phyloP scores from a whole-genome alignment of 179 eudicot species.

The Corrigiola litoralis region DNA sequence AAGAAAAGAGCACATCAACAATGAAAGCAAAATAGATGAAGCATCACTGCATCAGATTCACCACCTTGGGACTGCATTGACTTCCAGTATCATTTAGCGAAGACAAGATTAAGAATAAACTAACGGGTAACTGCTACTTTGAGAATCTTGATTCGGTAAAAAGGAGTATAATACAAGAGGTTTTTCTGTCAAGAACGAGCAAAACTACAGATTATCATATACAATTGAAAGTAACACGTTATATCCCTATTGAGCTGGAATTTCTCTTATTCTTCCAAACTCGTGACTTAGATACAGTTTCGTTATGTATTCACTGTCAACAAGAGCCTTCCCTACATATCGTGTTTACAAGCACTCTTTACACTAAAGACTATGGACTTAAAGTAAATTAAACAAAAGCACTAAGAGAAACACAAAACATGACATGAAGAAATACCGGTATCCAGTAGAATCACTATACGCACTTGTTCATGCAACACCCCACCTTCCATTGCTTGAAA shows the following conservation, averaged over 20 bases:
- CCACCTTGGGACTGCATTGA: too few relatives aligned
- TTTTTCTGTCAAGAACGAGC: background rate
- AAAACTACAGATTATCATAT: constrained; percentile 5
- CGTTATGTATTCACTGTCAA: constrained; percentile 20
- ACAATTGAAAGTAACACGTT: constrained; percentile 13
- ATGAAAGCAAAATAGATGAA: background rate
- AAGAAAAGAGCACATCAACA: background rate
- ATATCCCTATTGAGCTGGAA: background rate
- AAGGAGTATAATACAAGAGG: background rate
- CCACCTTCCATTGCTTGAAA: too few relatives aligned
- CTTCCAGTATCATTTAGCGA: too few relatives aligned
- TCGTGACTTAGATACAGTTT: constrained; percentile 24
- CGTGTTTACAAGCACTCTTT: constrained; percentile 22
- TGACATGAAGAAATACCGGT: background rate
- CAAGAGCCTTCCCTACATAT: constrained; percentile 11
- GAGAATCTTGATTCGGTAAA: background rate
- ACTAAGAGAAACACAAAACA: background rate
- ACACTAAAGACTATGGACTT: constrained; percentile 17
- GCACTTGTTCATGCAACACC: background rate
- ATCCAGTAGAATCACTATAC: background rate
- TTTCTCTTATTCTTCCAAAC: background rate
- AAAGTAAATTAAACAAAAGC: constrained; percentile 9
- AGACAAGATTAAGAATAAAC: too few relatives aligned
- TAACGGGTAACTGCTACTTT: too few relatives aligned
- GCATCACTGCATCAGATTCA: too few relatives aligned